Percentiles rank a stretch among this genome's conserved stretches.
Conservation (phyloP, 164 flowering plant species). For the Chimonanthus praecox region DNA sequence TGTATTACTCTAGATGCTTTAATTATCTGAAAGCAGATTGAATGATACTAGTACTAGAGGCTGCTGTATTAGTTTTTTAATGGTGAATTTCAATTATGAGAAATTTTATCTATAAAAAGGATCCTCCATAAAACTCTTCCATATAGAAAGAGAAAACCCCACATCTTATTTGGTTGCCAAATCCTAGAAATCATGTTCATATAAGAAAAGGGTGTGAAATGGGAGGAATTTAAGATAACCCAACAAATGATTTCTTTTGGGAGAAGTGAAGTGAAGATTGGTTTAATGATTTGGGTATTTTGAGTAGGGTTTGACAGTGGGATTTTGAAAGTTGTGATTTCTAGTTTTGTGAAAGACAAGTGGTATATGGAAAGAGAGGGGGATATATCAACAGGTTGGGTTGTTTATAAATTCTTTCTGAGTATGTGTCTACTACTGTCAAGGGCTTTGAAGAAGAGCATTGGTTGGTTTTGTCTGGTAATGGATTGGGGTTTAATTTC, state of each 20-base stretch:
- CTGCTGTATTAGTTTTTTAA: too few species aligned
- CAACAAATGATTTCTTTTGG: background rate
- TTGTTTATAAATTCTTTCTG: slow-evolving; percentile 23
- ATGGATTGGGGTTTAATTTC: too few species aligned
- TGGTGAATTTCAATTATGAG: background rate
- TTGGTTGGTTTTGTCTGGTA: background rate
- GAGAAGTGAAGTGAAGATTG: slow-evolving; percentile 10
- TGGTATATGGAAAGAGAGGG: slow-evolving; percentile 14
- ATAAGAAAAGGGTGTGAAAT: slow-evolving; percentile 5
- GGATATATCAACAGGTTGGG: slow-evolving; percentile 16
- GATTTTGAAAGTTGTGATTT: slow-evolving; percentile 13
- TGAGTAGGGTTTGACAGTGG: slow-evolving; percentile 6
- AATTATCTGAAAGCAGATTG: background rate
- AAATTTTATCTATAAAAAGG: too few species aligned
- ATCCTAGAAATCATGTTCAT: slow-evolving; percentile 7
- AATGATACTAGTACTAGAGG: background rate
- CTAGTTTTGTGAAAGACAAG: slow-evolving; percentile 12
- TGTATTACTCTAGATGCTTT: slow-evolving; percentile 18
- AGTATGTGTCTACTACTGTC: slow-evolving; percentile 13
- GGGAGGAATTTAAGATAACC: slow-evolving; percentile 11
- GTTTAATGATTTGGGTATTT: slow-evolving; percentile 23
- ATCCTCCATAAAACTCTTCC: background rate
- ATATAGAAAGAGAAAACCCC: background rate
- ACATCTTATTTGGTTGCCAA: background rate
- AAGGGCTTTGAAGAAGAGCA: slow-evolving; percentile 19